These are phyloP conservation scores for Schoenoplectus triqueter DNA, from an alignment of 202 grass and related monocot genomes.

Conservation along the genomic window DNA sequence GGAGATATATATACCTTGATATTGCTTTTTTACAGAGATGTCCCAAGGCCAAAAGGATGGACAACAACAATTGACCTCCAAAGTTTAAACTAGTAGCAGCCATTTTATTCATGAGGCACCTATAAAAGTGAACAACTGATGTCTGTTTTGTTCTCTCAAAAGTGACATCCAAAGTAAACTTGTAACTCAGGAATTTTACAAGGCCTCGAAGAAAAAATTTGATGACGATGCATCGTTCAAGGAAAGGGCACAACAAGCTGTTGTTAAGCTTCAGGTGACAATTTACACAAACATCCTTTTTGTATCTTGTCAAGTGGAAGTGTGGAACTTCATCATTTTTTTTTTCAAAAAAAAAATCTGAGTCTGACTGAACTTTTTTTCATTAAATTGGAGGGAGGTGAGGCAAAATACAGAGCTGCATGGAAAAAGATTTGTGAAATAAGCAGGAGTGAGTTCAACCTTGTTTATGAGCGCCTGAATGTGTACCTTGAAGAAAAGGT, in stretches of 20 bases:
- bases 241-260: conserved; percentile 85
- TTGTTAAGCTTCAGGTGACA: conserved; percentile 79
- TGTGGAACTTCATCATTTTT: background rate
- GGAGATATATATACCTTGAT: background rate
- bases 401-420: conserved; percentile 72
- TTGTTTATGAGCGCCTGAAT: conserved; percentile 75
- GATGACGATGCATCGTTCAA: conserved; percentile 77
- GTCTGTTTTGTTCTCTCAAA: conserved; percentile 15
- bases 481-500: conserved; percentile 91
- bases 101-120: too few species aligned
- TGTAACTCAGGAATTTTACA: conserved; percentile 79
- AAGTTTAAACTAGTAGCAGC: conserved; percentile 4
- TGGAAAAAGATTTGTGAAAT: conserved; percentile 96
- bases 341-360: background rate
- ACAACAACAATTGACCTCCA: background rate
- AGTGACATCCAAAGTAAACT: conserved; percentile 28
- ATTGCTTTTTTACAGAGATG: background rate
- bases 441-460: conserved; percentile 79
- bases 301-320: background rate
- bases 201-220: conserved; percentile 84
- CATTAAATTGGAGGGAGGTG: conserved; percentile 64
- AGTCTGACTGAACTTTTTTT: background rate
- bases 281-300: conserved; percentile 24
- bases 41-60: background rate
- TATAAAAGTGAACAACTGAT: conserved; percentile 9